Evolutionary conservation across 2,329 filamentous ascomycete species (phyloP), one percentile per base, ranked within the genome.

Genomic region (Cordyceps cicadae): DNA sequence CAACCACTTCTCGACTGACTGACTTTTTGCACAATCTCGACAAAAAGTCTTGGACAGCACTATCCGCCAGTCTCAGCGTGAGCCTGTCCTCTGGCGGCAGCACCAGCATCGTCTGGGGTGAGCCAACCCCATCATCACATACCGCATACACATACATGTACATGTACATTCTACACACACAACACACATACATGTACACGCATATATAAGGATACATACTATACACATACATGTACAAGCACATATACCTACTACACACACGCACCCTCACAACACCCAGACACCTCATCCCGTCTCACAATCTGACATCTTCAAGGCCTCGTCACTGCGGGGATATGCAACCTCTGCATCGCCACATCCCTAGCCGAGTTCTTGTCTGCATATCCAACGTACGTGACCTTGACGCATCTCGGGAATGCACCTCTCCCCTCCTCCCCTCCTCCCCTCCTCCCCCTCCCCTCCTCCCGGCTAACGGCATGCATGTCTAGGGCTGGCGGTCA

Each of bases 321-420:
- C 0, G 66, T 71, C 2, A 72, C 70, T 0, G 70, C 70, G 7
- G 70, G 70, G 5, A 63, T 71, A n/a, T 72, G 70, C 64, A 72
- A 72, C 50, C 51, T 72, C 14, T 71, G 70, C 3, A 71, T 89
- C 52, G 85, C 87, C 2, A 80, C 85, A 1, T 88, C 84, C 17
- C 76, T 90, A 11, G 87, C 87, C 26, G 87, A 90, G 69, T 90
- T 88, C 65, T 74, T 88, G 6, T 87, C 84, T 0, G 84, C 84
- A 0, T 88, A 84, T 51, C 77, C 77, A 1, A 79, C 77, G 67
- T 67, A 53, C 54, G 67, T 59, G 19, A 17, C 34, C 19, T 34
- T 12, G 11, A 17, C 19, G 21, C 45, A 48, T 21, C 49, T 48
- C 24, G 48, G 56, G 29, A 49, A 29, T 39, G 54, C 34, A 15